Evolutionary conservation across 345 rosid genomes (phyloP).

Genomic region (Acer yangbiense): DNA sequence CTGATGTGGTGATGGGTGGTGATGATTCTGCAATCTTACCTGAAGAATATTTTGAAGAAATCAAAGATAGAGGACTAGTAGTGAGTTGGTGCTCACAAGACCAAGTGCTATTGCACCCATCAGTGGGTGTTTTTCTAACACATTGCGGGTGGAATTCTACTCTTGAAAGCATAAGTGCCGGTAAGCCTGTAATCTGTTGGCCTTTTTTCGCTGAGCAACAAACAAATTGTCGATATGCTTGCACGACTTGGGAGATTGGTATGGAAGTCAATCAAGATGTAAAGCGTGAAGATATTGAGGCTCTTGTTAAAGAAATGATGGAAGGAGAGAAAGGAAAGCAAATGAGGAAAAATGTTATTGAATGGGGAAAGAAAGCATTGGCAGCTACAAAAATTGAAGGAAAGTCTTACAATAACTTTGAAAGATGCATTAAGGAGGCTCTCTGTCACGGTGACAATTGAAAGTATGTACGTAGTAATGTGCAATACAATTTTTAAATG

Average conservation of each 20-base stretch:
- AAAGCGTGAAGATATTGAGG: constrained; percentile 21
- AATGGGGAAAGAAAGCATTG: constrained; percentile 18
- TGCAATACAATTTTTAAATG: too few species aligned
- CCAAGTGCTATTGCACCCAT: constrained; percentile 28
- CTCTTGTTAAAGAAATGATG: constrained; percentile 17
- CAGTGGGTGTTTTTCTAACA: constrained; percentile 23
- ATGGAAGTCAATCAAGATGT: constrained; percentile 28
- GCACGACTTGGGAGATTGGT: constrained; percentile 32
- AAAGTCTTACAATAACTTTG: constrained; percentile 19
- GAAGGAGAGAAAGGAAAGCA: constrained; percentile 9
- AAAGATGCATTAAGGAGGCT: constrained; percentile 21
- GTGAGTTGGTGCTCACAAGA: constrained; percentile 32
- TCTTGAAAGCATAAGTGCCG: constrained; percentile 15
- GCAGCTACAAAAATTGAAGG: constrained; percentile 21
- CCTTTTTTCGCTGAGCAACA: constrained; percentile 37
- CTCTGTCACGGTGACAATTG: neutral
- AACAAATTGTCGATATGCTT: constrained; percentile 30
- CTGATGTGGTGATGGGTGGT: constrained; percentile 8
- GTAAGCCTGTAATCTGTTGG: constrained; percentile 33
- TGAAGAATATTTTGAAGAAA: constrained; percentile 23
- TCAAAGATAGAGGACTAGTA: constrained; percentile 21
- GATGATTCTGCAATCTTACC: constrained; percentile 11
- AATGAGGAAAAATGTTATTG: constrained; percentile 21
- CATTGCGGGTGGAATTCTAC: constrained; percentile 41
- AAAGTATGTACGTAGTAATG: too few species aligned